Conservation (phyloP, 2,329 filamentous ascomycete genomes). For the Hymenoscyphus infarciens region DNA sequence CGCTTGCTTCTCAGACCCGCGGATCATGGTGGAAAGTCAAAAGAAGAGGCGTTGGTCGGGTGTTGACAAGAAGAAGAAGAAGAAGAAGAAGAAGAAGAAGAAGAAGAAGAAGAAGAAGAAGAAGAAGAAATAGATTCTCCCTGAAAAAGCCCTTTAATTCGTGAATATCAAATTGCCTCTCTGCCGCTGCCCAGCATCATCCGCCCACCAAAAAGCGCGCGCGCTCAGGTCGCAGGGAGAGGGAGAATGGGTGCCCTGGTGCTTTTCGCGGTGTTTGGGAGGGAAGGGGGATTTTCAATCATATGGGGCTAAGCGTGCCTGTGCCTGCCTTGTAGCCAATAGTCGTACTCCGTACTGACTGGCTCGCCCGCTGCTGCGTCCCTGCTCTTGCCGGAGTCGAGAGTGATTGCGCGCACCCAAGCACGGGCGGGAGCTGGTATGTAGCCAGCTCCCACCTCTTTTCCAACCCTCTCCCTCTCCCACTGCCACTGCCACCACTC, state of each 20-base stretch:
- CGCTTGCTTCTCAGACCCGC: neutral
- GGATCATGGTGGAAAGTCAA: constrained; percentile 1
- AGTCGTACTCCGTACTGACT: neutral
- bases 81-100: too few species aligned
- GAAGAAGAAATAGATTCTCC: too few species aligned
- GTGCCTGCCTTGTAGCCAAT: neutral
- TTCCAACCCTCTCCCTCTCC: neutral
- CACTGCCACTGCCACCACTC: too few species aligned
- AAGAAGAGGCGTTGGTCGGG: neutral
- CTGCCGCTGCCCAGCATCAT: neutral
- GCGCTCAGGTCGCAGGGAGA: too few species aligned
- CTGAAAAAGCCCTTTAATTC: too few species aligned
- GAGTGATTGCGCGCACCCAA: neutral
- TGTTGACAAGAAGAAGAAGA: neutral
- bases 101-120: neutral
- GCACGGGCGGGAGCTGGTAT: neutral
- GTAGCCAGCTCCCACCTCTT: neutral
- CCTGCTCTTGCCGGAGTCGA: neutral
- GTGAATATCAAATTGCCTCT: too few species aligned
- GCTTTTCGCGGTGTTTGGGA: neutral
- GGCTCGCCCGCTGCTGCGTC: neutral
- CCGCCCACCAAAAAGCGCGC: neutral
- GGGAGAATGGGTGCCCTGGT: neutral
- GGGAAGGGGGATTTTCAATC: neutral
- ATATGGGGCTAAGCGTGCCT: neutral